These are phyloP conservation scores for Fusarium sororula DNA, from an alignment of 2,329 filamentous ascomycete species.

Conservation along the genomic window DNA sequence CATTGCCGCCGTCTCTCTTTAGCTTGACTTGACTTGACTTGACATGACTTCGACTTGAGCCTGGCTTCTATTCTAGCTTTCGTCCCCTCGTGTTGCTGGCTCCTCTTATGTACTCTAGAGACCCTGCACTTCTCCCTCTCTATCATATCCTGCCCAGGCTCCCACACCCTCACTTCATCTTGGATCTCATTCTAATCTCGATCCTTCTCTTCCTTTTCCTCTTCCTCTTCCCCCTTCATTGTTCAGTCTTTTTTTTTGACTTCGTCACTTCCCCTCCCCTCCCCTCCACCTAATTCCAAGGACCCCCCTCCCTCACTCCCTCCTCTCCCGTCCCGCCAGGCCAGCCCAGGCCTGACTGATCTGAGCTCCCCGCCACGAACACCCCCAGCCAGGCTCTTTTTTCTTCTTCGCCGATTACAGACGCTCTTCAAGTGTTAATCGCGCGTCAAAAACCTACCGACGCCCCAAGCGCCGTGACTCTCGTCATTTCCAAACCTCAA, in stretches of 20 bases:
- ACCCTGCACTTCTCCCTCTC: not conserved
- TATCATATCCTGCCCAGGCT: slow-evolving; percentile 3
- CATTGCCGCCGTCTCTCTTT: slow-evolving; percentile 39
- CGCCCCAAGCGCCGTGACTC: slow-evolving; percentile 44
- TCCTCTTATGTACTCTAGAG: not conserved
- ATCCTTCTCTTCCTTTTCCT: slow-evolving; percentile 29
- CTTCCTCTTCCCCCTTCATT: not conserved
- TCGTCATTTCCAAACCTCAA: slow-evolving; percentile 33
- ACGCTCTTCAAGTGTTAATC: slow-evolving; percentile 43
- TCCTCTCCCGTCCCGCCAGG: slow-evolving; percentile 17
- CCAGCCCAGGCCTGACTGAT: slow-evolving; percentile 35
- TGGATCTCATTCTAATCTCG: slow-evolving; percentile 36
- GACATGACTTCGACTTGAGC: slow-evolving; percentile 1
- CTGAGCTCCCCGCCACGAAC: slow-evolving; percentile 43
- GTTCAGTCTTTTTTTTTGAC: slow-evolving; percentile 1
- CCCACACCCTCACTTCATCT: slow-evolving; percentile 37
- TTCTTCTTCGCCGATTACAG: slow-evolving; percentile 39
- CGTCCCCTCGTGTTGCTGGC: slow-evolving; percentile 8
- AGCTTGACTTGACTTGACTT: slow-evolving; percentile 13
- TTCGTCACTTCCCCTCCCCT: not conserved
- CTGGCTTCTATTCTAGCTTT: slow-evolving; percentile 26
- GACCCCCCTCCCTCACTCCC: slow-evolving; percentile 3
- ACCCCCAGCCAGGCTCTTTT: slow-evolving; percentile 34
- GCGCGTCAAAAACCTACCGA: slow-evolving; percentile 45
- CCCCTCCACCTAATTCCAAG: slow-evolving; percentile 10